These are phyloP conservation scores for Tardiomyces blankii DNA, from an alignment of 1,139 yeast species.

Conservation along the genomic window DNA sequence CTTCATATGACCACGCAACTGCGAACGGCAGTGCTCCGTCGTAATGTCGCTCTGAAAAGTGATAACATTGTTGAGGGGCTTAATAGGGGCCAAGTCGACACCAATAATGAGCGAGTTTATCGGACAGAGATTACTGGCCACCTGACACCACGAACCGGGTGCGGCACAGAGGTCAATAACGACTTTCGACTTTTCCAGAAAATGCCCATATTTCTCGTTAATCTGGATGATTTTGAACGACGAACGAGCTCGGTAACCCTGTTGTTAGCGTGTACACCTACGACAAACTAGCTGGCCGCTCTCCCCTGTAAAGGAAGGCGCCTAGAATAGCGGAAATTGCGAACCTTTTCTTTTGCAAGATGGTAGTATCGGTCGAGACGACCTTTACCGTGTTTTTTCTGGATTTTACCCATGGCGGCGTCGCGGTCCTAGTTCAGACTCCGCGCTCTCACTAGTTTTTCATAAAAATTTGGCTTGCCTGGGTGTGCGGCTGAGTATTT, in stretches of 20 bases:
- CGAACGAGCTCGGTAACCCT: constrained; percentile 97
- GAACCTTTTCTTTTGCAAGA: constrained; percentile 75
- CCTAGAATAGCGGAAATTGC: constrained; percentile 13
- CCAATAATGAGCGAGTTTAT: constrained; percentile 89
- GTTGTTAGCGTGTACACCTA: no score
- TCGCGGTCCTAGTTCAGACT: no score
- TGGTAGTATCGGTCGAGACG: constrained; percentile 97
- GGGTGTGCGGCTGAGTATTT: constrained; percentile 14
- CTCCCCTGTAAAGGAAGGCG: neutral
- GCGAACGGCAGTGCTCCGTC: constrained; percentile 94
- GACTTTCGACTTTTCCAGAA: constrained; percentile 90
- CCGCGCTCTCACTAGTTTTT: constrained; percentile 33
- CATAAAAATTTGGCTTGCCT: constrained; percentile 55
- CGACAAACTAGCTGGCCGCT: constrained; percentile 7
- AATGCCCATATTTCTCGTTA: constrained; percentile 93
- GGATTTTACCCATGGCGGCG: constrained; percentile 70
- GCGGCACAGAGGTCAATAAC: constrained; percentile 98
- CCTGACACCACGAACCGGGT: constrained; percentile 99
- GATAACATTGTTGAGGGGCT: constrained; percentile 84
- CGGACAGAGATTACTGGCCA: constrained; percentile 88
- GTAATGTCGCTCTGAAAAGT: constrained; percentile 96
- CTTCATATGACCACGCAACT: constrained; percentile 87
- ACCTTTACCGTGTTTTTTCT: constrained; percentile 95
- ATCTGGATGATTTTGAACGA: constrained; percentile 92
- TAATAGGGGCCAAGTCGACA: constrained; percentile 95